A percentile compares a stretch with the other conserved stretches of the same genome.
These are phyloP conservation scores for Candida yuanshanica DNA, from an alignment of 805 yeast genomes.

Conservation along the genomic window DNA sequence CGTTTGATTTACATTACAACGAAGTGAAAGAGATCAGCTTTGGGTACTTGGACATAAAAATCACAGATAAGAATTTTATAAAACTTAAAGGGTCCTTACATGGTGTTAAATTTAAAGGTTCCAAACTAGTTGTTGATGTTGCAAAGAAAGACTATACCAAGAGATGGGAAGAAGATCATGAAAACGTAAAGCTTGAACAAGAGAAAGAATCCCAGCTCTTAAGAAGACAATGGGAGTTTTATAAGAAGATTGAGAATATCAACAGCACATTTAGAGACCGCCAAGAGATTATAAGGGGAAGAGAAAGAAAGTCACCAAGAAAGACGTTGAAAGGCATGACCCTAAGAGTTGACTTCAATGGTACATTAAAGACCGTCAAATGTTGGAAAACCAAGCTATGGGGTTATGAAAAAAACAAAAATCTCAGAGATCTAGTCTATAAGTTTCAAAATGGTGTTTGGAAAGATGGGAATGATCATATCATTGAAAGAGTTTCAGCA, in stretches of 20 bases:
- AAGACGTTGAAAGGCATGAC: slow-evolving; percentile 49
- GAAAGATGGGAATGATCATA: slow-evolving; percentile 76
- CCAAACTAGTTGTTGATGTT: slow-evolving; percentile 49
- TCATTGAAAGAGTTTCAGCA: slow-evolving; percentile 51
- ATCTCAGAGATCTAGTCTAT: slow-evolving; percentile 55
- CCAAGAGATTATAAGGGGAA: slow-evolving; percentile 45
- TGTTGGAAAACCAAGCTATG: slow-evolving; percentile 77
- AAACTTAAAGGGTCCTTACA: slow-evolving; percentile 54
- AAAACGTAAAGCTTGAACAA: slow-evolving; percentile 30
- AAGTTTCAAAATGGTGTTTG: slow-evolving; percentile 62
- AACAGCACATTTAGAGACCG: slow-evolving; percentile 37
- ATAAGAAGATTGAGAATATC: slow-evolving; percentile 33
- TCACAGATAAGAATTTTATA: slow-evolving; percentile 38
- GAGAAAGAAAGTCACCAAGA: slow-evolving; percentile 54
- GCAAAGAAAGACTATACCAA: slow-evolving; percentile 55
- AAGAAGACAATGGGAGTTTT: slow-evolving; percentile 34
- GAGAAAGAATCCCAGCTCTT: slow-evolving; percentile 28
- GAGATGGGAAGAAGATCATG: slow-evolving; percentile 43
- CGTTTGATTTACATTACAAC: slow-evolving; percentile 52
- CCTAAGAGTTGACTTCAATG: slow-evolving; percentile 57
- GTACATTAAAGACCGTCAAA: slow-evolving; percentile 48
- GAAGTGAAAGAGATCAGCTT: slow-evolving; percentile 35
- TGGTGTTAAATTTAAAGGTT: slow-evolving; percentile 73
- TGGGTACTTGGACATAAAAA: slow-evolving; percentile 61
- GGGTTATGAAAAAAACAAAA: slow-evolving; percentile 77